Base-by-base conservation (phyloP, 306 rosid species). In the Medicago ruthenica region DNA sequence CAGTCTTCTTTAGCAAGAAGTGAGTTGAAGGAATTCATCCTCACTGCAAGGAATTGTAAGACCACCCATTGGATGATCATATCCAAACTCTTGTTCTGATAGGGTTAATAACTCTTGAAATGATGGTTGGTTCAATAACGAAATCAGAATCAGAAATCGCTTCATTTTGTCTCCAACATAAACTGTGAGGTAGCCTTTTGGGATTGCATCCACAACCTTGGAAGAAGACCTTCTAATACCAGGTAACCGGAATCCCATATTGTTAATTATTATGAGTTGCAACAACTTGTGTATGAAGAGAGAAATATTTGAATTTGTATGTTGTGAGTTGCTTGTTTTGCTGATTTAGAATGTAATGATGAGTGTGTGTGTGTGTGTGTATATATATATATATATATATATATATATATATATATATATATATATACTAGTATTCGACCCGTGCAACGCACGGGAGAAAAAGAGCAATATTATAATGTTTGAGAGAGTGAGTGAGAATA, bases 271-370 rank as follows among this genome's bases (percentile, higher is more conserved):
- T 10, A 42, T 42, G 2, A 27, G 44, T 54, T 44, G 68, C 16
- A 15, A n/a, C 11, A 21, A 41, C 41, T 75, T 74, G 63, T 37
- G 48, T 65, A 9, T 57, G 69, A 51, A 18, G 53, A 66, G 34
- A n/a, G 61, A 66, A 44, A 42, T 69, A 24, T 69, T 75, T 67
- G 7, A 67, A 21, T 74, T 59, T 4, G 61, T 53, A 17, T 3
- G 7, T 71, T 34, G 18, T 9, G 36, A 65, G 15, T 76, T 18
- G 36, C 71, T 72, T 72, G 65, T 59, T 8, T 77, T 73, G 39
- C 77, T 48, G 18, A 0, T 67, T 73, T 72, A 74, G 75, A 59
- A 59, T 12, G 40, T 8, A 10, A 59, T 59, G 40, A 13, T 69
- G 31, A 39, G 41, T n/a, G n/a, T n/a, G n/a, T n/a, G n/a, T n/a